Evolutionary conservation across 2,329 filamentous ascomycete species (phyloP).

Genomic region (Aureobasidium zeae): DNA sequence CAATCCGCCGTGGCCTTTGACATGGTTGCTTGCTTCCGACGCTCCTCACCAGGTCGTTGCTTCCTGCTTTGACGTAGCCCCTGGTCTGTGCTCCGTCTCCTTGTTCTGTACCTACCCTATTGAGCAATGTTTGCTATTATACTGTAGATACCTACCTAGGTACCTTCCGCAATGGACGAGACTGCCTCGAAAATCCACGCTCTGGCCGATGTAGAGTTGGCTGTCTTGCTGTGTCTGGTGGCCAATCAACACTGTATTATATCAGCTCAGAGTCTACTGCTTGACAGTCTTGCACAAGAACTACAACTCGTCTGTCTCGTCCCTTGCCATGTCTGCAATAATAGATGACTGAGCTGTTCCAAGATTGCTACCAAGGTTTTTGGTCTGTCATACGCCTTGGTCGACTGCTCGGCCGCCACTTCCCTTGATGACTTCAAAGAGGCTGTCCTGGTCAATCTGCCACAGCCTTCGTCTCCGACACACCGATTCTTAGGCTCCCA

Average conservation of each 20-base stretch:
- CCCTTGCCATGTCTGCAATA: background rate
- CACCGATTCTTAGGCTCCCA: background rate
- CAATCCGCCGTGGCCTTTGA: conserved; percentile 74
- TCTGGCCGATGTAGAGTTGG: conserved; percentile 81
- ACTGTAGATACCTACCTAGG: no score
- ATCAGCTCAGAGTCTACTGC: conserved; percentile 53
- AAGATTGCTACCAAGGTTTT: conserved; percentile 47
- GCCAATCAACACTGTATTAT: conserved; percentile 82
- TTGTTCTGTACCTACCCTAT: background rate
- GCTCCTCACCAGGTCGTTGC: background rate
- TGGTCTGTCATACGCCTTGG: conserved; percentile 56
- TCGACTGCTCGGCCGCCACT: conserved; percentile 64
- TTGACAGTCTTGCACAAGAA: conserved; percentile 64
- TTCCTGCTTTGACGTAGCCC: conserved; percentile 3
- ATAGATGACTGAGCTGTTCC: conserved; percentile 16
- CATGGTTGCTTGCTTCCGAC: conserved; percentile 22
- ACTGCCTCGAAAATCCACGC: conserved; percentile 59
- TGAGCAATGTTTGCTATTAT: background rate
- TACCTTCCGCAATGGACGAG: background rate
- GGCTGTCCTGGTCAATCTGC: conserved; percentile 48
- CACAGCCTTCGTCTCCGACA: background rate
- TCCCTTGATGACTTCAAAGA: conserved; percentile 74
- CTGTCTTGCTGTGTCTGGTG: conserved; percentile 70
- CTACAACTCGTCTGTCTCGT: conserved; percentile 53
- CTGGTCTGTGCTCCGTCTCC: conserved; percentile 6